phyloP scores from a whole-genome alignment of 768 basidiomycete species.

The Mycena maculata region DNA sequence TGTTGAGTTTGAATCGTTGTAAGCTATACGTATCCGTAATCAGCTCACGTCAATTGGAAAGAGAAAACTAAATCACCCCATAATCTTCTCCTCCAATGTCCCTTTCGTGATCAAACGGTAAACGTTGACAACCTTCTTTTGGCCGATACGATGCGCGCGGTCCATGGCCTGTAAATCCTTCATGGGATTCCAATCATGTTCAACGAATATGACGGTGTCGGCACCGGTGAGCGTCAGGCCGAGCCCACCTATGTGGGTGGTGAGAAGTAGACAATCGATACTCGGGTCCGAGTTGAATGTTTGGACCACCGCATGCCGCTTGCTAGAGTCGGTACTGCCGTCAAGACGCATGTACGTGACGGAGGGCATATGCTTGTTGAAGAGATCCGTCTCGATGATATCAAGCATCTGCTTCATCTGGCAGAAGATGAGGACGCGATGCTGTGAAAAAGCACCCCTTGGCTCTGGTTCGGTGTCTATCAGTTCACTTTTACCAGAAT shows the following conservation, averaged over 20 bases:
- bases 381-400: slow-evolving; percentile 94
- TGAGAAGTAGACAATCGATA: slow-evolving; percentile 95
- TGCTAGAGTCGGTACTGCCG: slow-evolving; percentile 90
- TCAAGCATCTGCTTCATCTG: slow-evolving; percentile 99
- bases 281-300: slow-evolving; percentile 98
- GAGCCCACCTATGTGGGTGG: slow-evolving; percentile 96
- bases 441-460: slow-evolving; percentile 82
- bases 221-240: slow-evolving; percentile 97
- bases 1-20: slow-evolving; percentile 99
- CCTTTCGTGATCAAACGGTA: slow-evolving; percentile 97
- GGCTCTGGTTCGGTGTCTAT: slow-evolving; percentile 69
- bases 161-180: slow-evolving; percentile 99
- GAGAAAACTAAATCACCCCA: slow-evolving; percentile 78
- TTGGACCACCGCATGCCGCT: slow-evolving; percentile 96
- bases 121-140: slow-evolving; percentile 99
- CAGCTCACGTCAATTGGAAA: slow-evolving; percentile 22
- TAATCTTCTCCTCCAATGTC: slow-evolving; percentile 98
- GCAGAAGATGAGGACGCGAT: slow-evolving; percentile 99
- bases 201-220: slow-evolving; percentile 99
- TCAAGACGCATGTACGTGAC: slow-evolving; percentile 99
- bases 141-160: slow-evolving; percentile 96
- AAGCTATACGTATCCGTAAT: slow-evolving; percentile 63
- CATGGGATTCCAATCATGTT: slow-evolving; percentile 99
- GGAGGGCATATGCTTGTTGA: slow-evolving; percentile 92
- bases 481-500: slow-evolving; percentile 74